Conservation (phyloP, 2,329 filamentous ascomycete genomes). For the Aspergillus jensenii region DNA sequence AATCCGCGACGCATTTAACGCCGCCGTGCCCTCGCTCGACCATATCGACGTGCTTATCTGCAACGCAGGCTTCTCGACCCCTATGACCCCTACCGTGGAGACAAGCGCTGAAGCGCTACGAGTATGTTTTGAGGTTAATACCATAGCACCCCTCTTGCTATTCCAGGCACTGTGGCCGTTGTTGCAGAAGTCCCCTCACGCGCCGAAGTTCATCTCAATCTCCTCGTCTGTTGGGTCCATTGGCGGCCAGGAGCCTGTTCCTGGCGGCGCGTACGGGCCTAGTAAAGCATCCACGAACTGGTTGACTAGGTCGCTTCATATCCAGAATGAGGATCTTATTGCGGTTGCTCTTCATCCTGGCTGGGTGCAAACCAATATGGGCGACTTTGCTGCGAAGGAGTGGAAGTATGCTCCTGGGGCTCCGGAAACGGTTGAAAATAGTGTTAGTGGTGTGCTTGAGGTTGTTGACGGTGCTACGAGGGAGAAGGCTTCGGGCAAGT, state of each 20-base stretch:
- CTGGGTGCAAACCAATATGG: conserved; percentile 34
- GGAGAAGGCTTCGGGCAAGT: conserved; percentile 35
- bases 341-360: conserved; percentile 37
- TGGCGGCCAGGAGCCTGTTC: conserved; percentile 18
- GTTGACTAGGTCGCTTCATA: conserved; percentile 21
- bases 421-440: conserved; percentile 32
- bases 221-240: conserved; percentile 26
- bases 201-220: conserved; percentile 21
- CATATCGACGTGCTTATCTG: conserved; percentile 28
- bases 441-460: conserved; percentile 32
- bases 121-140: conserved; percentile 23
- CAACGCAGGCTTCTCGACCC: conserved; percentile 48
- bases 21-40: conserved; percentile 23
- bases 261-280: conserved; percentile 23
- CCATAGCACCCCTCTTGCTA: conserved; percentile 35
- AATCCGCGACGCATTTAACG: conserved; percentile 8
- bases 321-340: conserved; percentile 24
- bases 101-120: conserved; percentile 20
- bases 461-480: conserved; percentile 39
- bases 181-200: conserved; percentile 10
- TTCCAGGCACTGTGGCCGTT: conserved; percentile 24
- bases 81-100: conserved; percentile 57
- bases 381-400: conserved; percentile 29
- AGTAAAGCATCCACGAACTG: conserved; percentile 25
- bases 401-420: conserved; percentile 30